These are phyloP conservation scores for Cynara cardunculus DNA, from an alignment of 129 eudicot genomes.

Conservation along the genomic window DNA sequence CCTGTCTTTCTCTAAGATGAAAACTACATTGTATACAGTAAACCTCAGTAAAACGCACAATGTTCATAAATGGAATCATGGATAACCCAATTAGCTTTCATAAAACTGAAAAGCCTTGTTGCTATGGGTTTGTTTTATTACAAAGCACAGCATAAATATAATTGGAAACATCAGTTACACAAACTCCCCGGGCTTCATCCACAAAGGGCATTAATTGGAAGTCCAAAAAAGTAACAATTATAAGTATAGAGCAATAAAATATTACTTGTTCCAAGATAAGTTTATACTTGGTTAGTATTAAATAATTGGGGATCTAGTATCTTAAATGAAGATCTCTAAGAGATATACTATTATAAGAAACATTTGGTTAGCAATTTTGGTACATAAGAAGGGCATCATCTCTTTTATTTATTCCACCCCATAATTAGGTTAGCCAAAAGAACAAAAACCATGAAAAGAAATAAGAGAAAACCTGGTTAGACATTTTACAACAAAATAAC, in stretches of 20 bases:
- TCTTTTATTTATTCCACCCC: neutral
- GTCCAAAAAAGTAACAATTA: neutral
- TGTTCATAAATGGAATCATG: constrained; percentile 8
- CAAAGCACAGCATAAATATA: constrained; percentile 3
- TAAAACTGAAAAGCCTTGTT: neutral
- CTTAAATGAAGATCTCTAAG: neutral
- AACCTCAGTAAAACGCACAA: neutral
- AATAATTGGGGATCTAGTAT: neutral
- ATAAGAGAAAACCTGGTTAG: neutral
- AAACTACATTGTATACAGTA: neutral
- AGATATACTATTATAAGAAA: neutral
- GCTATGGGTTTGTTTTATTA: neutral
- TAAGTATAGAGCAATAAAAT: neutral
- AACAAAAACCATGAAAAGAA: neutral
- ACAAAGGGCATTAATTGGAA: neutral
- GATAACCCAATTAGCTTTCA: neutral
- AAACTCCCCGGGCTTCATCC: neutral
- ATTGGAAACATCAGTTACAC: constrained; percentile 1
- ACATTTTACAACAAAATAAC: neutral
- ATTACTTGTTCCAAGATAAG: constrained; percentile 1
- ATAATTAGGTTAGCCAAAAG: constrained; percentile 6
- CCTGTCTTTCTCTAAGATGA: neutral
- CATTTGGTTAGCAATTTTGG: neutral
- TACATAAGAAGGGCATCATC: constrained; percentile 8
- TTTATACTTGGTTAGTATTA: neutral